Evolutionary conservation across 176 grass and related monocot species (phyloP).

Genomic region (Themeda triandra): DNA sequence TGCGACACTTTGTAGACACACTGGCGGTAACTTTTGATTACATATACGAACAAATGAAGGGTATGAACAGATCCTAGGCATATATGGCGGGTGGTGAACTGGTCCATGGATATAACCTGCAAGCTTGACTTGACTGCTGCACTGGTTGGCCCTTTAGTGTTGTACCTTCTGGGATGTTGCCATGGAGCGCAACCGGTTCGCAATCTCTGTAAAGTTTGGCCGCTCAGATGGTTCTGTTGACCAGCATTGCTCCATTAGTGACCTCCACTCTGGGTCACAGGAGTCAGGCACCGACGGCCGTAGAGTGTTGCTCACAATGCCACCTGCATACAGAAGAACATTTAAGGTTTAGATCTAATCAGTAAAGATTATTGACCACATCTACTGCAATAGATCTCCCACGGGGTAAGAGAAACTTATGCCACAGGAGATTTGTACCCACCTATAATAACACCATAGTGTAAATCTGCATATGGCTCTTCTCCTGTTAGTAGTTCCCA

Average conservation of each 20-base stretch:
- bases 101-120: not conserved
- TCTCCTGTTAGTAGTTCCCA: constrained; percentile 98
- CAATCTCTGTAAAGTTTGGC: constrained; percentile 79
- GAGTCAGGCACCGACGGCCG: constrained; percentile 71
- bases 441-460: constrained; percentile 99
- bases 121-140: not conserved
- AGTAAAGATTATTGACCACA: not conserved
- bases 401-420: not conserved
- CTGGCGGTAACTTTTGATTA: constrained; percentile 44
- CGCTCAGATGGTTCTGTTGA: constrained; percentile 74
- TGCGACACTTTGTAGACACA: constrained; percentile 33
- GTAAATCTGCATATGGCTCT: constrained; percentile 89
- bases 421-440: not conserved
- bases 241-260: constrained; percentile 98
- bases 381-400: not conserved
- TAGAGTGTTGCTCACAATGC: constrained; percentile 83
- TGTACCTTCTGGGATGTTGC: constrained; percentile 60
- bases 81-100: constrained; percentile 15
- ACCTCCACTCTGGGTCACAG: constrained; percentile 87
- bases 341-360: not conserved
- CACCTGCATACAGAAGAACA: constrained; percentile 49
- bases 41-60: constrained; percentile 54
- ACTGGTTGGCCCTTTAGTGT: constrained; percentile 31
- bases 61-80: constrained; percentile 55
- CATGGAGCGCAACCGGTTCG: constrained; percentile 72